Evolutionary conservation across 2,329 filamentous ascomycete genomes (phyloP), one percentile per base, ranked within the genome.

Genomic region (Fusarium vanettenii): DNA sequence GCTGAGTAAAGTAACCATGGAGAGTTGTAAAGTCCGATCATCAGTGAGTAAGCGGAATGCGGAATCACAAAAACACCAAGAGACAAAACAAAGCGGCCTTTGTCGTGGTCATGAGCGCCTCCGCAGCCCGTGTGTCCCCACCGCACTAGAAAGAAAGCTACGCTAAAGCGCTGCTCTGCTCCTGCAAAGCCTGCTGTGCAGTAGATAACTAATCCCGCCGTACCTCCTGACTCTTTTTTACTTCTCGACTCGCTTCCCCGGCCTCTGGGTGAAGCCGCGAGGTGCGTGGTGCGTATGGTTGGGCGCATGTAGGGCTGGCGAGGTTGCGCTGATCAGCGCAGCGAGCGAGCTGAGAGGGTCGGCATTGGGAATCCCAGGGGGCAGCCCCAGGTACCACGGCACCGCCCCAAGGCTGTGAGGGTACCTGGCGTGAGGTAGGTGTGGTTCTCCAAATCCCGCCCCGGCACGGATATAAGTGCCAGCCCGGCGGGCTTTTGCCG

Each of bases 391-490:
- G 60, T 70, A 55, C 29, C 43, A 45, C 25, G 6, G 43, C 64
- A 60, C 31, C 16, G 31, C 29, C 55, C 10, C 16, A 16, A 20
- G 37, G 45, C 61, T 31, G 33, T 29, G 31, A 52, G 18, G 61
- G 27, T 64, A 56, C 45, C 33, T 41, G 25, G 20, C 33, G 25
- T 5, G 55, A 27, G 55, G 52, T 29, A 29, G 45, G 57, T 45
- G 25, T 48, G 25, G 18, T 31, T 52, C 48, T 52, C 48, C 48
- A 22, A 64, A 56, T 57, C 48, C 62, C 63, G 66, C 52, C 56
- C 48, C 60, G 43, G 52, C 56, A 55, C 73, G 75, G 75, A 73
- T 72, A 77, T 72, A 76, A 57, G 31, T 39, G 60, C 57, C 68
- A 59, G 50, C 43, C 66, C 48, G 72, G 64, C 56, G 48, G 66